A percentile compares a stretch with the other conserved stretches of the same genome.
Evolutionary conservation across 768 basidiomycete genomes (phyloP).

Genomic region (Thelephora ganbajun): DNA sequence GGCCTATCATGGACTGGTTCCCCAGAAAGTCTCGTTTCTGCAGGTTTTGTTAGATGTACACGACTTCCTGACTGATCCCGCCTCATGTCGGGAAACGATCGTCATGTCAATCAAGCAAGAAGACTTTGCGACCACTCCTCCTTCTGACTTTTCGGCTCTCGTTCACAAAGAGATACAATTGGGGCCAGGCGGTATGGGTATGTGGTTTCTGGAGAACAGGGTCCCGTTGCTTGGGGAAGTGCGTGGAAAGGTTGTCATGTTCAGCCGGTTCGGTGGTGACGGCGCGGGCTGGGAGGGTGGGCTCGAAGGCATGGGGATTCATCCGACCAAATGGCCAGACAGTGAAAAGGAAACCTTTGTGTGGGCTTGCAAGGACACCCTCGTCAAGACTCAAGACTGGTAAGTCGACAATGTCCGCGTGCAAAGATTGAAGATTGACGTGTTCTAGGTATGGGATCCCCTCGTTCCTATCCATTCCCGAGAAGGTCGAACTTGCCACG

Average conservation of each 20-base stretch:
- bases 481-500: conserved; percentile 55
- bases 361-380: conserved; percentile 61
- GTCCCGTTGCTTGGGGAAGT: conserved; percentile 76
- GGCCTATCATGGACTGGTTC: conserved; percentile 70
- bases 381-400: conserved; percentile 81
- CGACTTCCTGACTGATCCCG: conserved; percentile 45
- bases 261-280: conserved; percentile 73
- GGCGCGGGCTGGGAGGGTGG: conserved; percentile 57
- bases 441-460: conserved; percentile 60
- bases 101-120: conserved; percentile 89
- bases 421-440: conserved; percentile 1
- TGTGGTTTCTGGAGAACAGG: conserved; percentile 78
- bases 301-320: conserved; percentile 68
- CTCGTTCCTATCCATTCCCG: conserved; percentile 70
- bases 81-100: conserved; percentile 54
- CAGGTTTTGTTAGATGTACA: conserved; percentile 48
- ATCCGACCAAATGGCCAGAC: conserved; percentile 79
- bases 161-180: conserved; percentile 51
- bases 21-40: conserved; percentile 54
- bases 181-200: conserved; percentile 35
- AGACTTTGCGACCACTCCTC: conserved; percentile 36
- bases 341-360: conserved; percentile 57
- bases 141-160: conserved; percentile 40
- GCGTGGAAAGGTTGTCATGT: conserved; percentile 71
- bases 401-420: conserved; percentile 17